These are phyloP conservation scores for Glycine tomentella DNA, from an alignment of 306 rosid species.

Conservation along the genomic window DNA sequence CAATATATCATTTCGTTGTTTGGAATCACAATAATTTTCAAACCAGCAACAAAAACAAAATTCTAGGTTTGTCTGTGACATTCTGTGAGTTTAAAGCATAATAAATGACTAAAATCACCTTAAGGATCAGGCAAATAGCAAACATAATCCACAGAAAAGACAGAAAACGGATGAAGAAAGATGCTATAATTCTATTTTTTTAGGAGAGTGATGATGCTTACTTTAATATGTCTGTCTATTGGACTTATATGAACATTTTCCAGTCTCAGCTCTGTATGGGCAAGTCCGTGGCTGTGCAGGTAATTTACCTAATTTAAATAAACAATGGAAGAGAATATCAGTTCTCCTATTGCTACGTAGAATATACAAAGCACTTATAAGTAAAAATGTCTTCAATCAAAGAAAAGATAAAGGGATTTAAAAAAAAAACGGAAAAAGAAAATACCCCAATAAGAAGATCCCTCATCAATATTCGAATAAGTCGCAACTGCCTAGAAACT, in stretches of 20 bases:
- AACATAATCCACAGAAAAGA: not conserved
- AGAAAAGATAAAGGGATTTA: constrained; percentile 20
- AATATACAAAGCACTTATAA: constrained; percentile 22
- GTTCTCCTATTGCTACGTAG: constrained; percentile 27
- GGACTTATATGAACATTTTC: constrained; percentile 98
- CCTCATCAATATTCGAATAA: constrained; percentile 89
- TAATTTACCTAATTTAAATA: constrained; percentile 78
- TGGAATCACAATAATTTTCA: constrained; percentile 9
- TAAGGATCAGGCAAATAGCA: constrained; percentile 19
- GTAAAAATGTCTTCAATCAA: constrained; percentile 4
- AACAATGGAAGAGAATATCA: constrained; percentile 45
- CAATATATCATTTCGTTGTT: no score
- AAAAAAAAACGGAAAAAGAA: not conserved
- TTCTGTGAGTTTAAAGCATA: constrained; percentile 36
- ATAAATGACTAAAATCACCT: constrained; percentile 24
- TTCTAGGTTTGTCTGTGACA: constrained; percentile 16
- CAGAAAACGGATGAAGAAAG: constrained; percentile 37
- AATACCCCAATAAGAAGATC: constrained; percentile 97
- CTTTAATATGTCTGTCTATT: constrained; percentile 95
- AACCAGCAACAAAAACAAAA: constrained; percentile 24
- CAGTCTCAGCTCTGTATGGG: constrained; percentile 94
- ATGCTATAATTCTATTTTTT: constrained; percentile 1
- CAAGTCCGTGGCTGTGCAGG: constrained; percentile 98
- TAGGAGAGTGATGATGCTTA: constrained; percentile 53
- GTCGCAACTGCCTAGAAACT: constrained; percentile 82